A percentile compares a stretch with the other conserved stretches of the same genome.
Evolutionary conservation across 495 filamentous ascomycete genomes (phyloP).

Genomic region (Tetracladium marchalianum): DNA sequence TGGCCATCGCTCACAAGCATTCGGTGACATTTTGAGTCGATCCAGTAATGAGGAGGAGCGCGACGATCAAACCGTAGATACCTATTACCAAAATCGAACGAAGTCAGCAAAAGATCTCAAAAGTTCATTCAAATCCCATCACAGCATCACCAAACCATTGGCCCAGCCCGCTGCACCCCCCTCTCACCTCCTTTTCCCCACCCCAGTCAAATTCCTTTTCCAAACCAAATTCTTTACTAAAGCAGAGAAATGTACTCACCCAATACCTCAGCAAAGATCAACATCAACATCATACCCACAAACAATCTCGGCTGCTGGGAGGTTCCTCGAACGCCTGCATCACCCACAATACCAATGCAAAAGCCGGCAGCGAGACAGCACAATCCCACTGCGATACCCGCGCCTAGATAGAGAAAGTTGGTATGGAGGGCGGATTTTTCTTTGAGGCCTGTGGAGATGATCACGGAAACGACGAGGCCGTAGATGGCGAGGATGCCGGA

Average conservation of each 20-base stretch:
- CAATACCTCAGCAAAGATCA: constrained; percentile 90
- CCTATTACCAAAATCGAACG: neutral
- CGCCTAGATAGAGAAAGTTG: constrained; percentile 35
- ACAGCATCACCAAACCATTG: no score
- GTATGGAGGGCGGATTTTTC: constrained; percentile 37
- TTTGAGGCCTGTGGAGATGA: constrained; percentile 31
- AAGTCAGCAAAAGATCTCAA: no score
- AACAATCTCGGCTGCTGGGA: constrained; percentile 84
- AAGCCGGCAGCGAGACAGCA: constrained; percentile 74
- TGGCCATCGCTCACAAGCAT: neutral
- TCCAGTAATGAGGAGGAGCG: constrained; percentile 5
- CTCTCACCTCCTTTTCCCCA: no score
- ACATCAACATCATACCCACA: constrained; percentile 87
- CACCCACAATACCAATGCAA: constrained; percentile 84
- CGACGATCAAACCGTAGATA: constrained; percentile 14
- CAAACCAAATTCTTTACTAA: no score
- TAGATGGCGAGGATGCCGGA: constrained; percentile 66
- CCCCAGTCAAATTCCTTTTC: no score
- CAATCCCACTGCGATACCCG: constrained; percentile 36
- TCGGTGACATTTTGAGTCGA: neutral
- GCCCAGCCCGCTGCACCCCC: no score
- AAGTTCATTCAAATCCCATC: no score
- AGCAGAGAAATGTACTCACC: constrained; percentile 53
- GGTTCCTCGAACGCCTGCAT: constrained; percentile 77
- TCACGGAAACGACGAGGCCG: constrained; percentile 37